Evolutionary conservation across 2,329 filamentous ascomycete species (phyloP).

Genomic region (Trichoderma breve): DNA sequence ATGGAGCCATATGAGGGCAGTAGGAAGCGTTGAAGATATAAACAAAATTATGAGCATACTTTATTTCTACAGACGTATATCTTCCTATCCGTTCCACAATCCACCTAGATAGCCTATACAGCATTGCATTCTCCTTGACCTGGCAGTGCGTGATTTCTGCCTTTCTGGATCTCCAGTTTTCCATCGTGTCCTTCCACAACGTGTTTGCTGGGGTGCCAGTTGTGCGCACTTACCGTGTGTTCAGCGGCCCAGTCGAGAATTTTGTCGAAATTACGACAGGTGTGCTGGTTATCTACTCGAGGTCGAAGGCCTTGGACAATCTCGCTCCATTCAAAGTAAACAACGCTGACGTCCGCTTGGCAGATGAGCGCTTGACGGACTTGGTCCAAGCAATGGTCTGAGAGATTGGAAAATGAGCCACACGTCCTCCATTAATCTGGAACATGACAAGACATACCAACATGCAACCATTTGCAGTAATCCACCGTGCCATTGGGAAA

Average conservation of each 20-base stretch:
- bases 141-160: neutral
- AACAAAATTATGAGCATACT: neutral
- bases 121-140: neutral
- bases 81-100: neutral
- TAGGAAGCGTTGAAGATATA: neutral
- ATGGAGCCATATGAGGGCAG: neutral
- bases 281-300: neutral
- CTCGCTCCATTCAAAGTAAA: neutral
- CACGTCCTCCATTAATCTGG: neutral
- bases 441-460: neutral
- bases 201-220: neutral
- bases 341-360: neutral
- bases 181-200: neutral
- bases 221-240: neutral
- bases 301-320: neutral
- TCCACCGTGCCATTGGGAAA: neutral
- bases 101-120: neutral
- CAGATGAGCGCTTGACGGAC: neutral
- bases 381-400: neutral
- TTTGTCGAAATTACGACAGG: neutral
- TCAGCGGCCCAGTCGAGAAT: neutral
- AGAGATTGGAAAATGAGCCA: neutral
- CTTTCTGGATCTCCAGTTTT: neutral
- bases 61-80: neutral
- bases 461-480: neutral